These are phyloP conservation scores for Aspergillus hortae DNA, from an alignment of 2,329 filamentous ascomycete species.

Conservation along the genomic window DNA sequence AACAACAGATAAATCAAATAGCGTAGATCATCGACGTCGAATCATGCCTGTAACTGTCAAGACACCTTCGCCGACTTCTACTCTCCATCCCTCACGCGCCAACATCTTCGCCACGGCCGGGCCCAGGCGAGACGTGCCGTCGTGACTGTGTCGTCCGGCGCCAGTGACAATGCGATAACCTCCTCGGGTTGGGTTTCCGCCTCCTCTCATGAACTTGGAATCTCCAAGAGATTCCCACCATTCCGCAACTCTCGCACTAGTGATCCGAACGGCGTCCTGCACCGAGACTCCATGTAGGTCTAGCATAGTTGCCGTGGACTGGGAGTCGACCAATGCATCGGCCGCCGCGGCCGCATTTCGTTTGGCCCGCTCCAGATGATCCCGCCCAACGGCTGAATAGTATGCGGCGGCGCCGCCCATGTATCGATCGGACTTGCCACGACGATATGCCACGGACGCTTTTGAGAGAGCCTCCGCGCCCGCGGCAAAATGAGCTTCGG, in stretches of 20 bases:
- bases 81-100: constrained; percentile 75
- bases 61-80: constrained; percentile 68
- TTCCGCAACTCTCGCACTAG: constrained; percentile 58
- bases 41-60: constrained; percentile 64
- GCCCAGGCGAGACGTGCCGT: constrained; percentile 71
- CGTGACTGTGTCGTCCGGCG: constrained; percentile 70
- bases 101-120: constrained; percentile 76
- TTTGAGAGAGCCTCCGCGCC: constrained; percentile 53
- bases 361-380: constrained; percentile 57
- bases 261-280: constrained; percentile 75
- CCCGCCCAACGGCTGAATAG: constrained; percentile 68
- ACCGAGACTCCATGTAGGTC: constrained; percentile 86
- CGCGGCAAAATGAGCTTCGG: constrained; percentile 45
- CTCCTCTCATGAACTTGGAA: constrained; percentile 49
- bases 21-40: constrained; percentile 21
- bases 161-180: constrained; percentile 78
- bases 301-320: constrained; percentile 59
- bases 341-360: constrained; percentile 63
- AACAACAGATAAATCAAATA: constrained; percentile 3
- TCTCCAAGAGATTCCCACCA: constrained; percentile 80
- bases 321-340: constrained; percentile 64
- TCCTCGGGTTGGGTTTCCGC: constrained; percentile 43
- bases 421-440: constrained; percentile 65
- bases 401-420: constrained; percentile 73
- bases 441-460: constrained; percentile 57